These are phyloP conservation scores for Rhizophagus sp. DNA, from an alignment of 192 early-diverging fungal genomes.

Conservation along the genomic window DNA sequence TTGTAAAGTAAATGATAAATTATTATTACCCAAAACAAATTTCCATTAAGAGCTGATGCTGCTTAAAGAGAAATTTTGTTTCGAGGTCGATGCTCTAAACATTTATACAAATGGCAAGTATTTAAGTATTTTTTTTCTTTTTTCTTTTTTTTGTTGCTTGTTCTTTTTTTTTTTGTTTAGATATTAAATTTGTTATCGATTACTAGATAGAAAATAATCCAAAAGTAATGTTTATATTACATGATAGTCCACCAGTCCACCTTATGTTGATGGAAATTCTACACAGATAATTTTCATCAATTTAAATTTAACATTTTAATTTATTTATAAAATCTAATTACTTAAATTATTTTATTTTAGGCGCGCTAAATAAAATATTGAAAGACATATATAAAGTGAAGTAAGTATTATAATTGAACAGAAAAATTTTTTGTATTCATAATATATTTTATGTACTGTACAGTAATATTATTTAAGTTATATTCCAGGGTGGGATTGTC, in stretches of 20 bases:
- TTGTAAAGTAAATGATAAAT: slow-evolving; percentile 53
- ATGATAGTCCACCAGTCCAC: slow-evolving; percentile 85
- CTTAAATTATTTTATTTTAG: background rate
- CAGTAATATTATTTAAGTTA: slow-evolving; percentile 40
- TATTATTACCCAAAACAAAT: slow-evolving; percentile 74
- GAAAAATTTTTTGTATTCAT: background rate
- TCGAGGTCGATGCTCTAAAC: slow-evolving; percentile 61
- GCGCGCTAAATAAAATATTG: slow-evolving; percentile 79
- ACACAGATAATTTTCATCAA: slow-evolving; percentile 40
- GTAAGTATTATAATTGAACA: slow-evolving; percentile 35
- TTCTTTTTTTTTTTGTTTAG: background rate
- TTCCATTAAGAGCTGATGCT: slow-evolving; percentile 69
- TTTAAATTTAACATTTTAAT: background rate
- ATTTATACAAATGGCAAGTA: slow-evolving; percentile 76
- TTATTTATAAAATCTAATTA: background rate
- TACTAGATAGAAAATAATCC: slow-evolving; percentile 59
- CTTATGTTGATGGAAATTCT: slow-evolving; percentile 80
- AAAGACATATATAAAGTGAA: slow-evolving; percentile 77
- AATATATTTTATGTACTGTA: no score
- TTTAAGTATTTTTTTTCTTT: background rate
- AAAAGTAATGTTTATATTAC: slow-evolving; percentile 71
- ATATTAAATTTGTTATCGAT: background rate
- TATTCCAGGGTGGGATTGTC: slow-evolving; percentile 80
- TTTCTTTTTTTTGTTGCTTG: background rate
- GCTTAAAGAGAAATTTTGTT: slow-evolving; percentile 37